These are phyloP conservation scores for Puccinia polysora DNA, from an alignment of 1,284 basidiomycete species.

Conservation along the genomic window DNA sequence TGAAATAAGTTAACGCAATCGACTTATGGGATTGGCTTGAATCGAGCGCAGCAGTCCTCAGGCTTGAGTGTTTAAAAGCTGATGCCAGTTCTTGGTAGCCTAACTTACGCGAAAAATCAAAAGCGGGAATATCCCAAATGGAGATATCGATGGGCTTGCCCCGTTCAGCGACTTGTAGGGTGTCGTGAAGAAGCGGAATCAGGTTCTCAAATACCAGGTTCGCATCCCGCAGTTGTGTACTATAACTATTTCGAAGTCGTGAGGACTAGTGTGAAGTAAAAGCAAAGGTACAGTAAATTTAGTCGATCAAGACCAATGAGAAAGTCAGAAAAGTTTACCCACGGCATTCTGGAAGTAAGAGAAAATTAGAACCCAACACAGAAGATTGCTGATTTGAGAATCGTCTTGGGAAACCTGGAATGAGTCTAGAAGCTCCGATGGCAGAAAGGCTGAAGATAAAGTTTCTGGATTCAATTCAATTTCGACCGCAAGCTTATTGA, in stretches of 20 bases:
- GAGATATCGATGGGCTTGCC: slow-evolving; percentile 68
- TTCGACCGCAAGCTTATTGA: slow-evolving; percentile 75
- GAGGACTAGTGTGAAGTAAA: slow-evolving; percentile 60
- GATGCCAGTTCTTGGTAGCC: not conserved
- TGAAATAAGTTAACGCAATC: slow-evolving; percentile 56
- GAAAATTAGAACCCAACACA: slow-evolving; percentile 78
- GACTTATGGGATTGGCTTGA: not conserved
- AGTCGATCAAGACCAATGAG: not conserved
- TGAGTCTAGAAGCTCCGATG: slow-evolving; percentile 65
- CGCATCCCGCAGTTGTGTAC: slow-evolving; percentile 72
- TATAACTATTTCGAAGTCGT: slow-evolving; percentile 72
- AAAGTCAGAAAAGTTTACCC: slow-evolving; percentile 51
- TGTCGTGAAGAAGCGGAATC: slow-evolving; percentile 68
- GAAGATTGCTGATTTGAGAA: slow-evolving; percentile 55
- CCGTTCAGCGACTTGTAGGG: slow-evolving; percentile 64
- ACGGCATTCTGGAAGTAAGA: slow-evolving; percentile 82
- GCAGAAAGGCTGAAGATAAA: slow-evolving; percentile 58
- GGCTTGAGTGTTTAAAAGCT: not conserved
- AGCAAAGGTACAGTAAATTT: slow-evolving; percentile 20
- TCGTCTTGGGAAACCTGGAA: slow-evolving; percentile 57
- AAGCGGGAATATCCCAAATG: slow-evolving; percentile 79
- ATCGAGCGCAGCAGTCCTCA: slow-evolving; percentile 58
- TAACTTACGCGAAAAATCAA: slow-evolving; percentile 69
- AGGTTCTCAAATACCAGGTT: slow-evolving; percentile 65
- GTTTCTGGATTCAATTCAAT: slow-evolving; percentile 67